Evolutionary conservation across 2,329 filamentous ascomycete species (phyloP), one percentile per base, ranked within the genome.

Genomic region (Fusarium verrucosum): DNA sequence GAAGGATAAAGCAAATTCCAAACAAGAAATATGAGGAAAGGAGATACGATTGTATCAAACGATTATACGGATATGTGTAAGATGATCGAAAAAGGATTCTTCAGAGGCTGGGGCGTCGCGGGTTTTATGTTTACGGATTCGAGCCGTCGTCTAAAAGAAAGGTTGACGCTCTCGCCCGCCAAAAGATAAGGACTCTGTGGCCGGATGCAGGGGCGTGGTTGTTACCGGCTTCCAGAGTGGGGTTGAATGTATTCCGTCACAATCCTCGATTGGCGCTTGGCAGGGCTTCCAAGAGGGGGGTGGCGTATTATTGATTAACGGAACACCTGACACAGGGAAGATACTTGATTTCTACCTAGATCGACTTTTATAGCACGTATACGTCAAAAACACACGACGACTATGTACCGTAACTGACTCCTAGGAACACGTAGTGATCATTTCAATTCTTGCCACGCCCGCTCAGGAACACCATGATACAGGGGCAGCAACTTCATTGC

Each of bases 151-250:
- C 45, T 17, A n/a, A 57, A n/a, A 58, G 26, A 57, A 68, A 62
- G 56, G 55, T 61, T n/a, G 54, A 56, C 25, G 43, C 55, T 62
- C 30, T 64, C 57, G 37, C 54, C 54, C 68, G 40, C 55, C 66
- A 51, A 68, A 58, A 71, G 69, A 71, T 70, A 71, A 70, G 69
- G 61, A 51, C 46, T 54, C 62, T 68, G 69, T 62, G 63, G 47
- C 63, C 69, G 65, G 63, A 67, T 72, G 69, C 69, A 71, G 69
- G 69, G 69, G 69, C 69, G 69, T 71, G 65, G 57, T 44, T 70
- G 69, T 58, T 68, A 68, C 69, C 65, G 67, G 69, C 64, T 62
- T 58, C 25, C 50, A 65, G 9, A 32, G 62, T 65, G 61, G 62
- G 62, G 56, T 56, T 52, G 16, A 8, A 37, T 19, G 35, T 45